Evolutionary conservation across 371 early-diverging fungal species (phyloP).

Genomic region (Mortierella sp.): DNA sequence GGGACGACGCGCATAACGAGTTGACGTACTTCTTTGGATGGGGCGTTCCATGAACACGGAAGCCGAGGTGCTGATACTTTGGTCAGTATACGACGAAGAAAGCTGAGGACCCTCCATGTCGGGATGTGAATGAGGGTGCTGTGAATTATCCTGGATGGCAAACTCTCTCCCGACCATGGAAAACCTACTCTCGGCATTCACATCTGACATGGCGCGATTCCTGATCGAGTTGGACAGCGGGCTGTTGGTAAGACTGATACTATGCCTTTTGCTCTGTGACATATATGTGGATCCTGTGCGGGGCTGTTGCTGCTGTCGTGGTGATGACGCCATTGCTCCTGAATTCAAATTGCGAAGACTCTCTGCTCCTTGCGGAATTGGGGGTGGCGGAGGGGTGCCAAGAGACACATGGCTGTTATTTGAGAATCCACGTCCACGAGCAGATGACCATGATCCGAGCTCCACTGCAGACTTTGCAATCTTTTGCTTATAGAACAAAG

Average conservation of each 20-base stretch:
- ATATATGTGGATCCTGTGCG: constrained; percentile 9
- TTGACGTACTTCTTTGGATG: constrained; percentile 22
- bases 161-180: constrained; percentile 14
- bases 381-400: constrained; percentile 17
- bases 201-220: constrained; percentile 28
- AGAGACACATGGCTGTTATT: neutral
- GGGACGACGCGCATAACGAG: constrained; percentile 31
- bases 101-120: no score
- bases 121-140: neutral
- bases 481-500: constrained; percentile 45
- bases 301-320: constrained; percentile 8
- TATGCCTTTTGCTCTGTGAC: constrained; percentile 24
- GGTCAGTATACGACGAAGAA: constrained; percentile 4
- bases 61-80: constrained; percentile 2
- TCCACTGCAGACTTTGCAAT: constrained; percentile 34
- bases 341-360: constrained; percentile 12
- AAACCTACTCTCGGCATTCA: constrained; percentile 19
- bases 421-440: constrained; percentile 16
- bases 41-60: constrained; percentile 33
- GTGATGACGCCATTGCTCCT: neutral
- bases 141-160: neutral
- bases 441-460: constrained; percentile 37
- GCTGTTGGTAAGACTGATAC: constrained; percentile 2
- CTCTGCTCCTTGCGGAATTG: neutral
- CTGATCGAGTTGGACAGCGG: constrained; percentile 22